A percentile compares a stretch with the other conserved stretches of the same genome.
phyloP scores from a whole-genome alignment of 2,329 filamentous ascomycete genomes.

The Cercospora janseana region DNA sequence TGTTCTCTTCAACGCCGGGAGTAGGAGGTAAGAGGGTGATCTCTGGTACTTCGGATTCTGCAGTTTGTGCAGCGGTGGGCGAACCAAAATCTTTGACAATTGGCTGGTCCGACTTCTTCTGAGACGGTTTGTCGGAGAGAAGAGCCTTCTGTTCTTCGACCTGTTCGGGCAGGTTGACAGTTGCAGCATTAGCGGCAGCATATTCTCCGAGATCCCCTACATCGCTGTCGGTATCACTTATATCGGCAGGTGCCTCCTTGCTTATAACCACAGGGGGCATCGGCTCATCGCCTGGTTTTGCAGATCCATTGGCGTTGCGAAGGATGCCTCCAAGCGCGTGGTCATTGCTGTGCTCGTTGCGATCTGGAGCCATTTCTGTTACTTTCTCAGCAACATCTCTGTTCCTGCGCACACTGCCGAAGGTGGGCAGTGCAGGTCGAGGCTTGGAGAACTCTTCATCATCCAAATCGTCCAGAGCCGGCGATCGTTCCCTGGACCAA shows the following conservation, averaged over 20 bases:
- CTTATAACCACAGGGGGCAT: constrained; percentile 69
- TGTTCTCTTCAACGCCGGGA: constrained; percentile 34
- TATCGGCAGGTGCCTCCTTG: constrained; percentile 63
- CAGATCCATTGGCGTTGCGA: constrained; percentile 48
- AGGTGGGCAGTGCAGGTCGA: constrained; percentile 69
- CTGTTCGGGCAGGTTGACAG: constrained; percentile 17
- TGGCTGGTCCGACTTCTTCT: constrained; percentile 15
- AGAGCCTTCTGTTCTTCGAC: constrained; percentile 10
- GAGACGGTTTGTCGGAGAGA: constrained; percentile 8
- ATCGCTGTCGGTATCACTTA: constrained; percentile 44
- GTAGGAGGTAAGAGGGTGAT: constrained; percentile 40
- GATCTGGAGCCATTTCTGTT: constrained; percentile 45
- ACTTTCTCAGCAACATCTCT: constrained; percentile 52
- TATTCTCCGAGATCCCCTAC: constrained; percentile 9
- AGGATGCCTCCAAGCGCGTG: constrained; percentile 58
- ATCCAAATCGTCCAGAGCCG: constrained; percentile 46
- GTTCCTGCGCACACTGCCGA: constrained; percentile 63
- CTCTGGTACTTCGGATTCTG: constrained; percentile 27
- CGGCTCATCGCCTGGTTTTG: constrained; percentile 56
- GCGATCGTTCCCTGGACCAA: constrained; percentile 27
- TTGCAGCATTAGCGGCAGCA: constrained; percentile 7
- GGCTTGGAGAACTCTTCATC: constrained; percentile 69
- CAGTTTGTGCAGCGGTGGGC: constrained; percentile 12
- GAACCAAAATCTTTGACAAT: constrained; percentile 30
- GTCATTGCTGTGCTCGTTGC: constrained; percentile 58